Conservation (phyloP, 768 basidiomycete genomes). For the Leccinum sublutescens region DNA sequence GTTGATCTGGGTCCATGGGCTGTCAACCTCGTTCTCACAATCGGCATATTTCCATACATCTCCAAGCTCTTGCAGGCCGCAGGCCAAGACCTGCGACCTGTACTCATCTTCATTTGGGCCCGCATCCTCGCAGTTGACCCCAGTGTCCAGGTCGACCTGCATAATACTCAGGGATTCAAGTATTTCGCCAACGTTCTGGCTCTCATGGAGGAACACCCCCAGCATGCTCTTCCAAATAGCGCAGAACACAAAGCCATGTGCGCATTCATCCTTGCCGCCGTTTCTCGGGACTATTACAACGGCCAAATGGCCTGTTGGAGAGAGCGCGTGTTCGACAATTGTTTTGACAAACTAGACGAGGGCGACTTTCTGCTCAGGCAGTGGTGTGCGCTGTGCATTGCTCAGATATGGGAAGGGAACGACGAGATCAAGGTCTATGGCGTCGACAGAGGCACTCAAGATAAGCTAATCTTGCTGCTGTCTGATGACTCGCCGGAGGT, state of each 20-base stretch:
- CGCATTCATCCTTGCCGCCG: slow-evolving; percentile 89
- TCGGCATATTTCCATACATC: slow-evolving; percentile 99
- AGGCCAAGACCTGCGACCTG: slow-evolving; percentile 92
- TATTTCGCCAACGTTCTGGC: slow-evolving; percentile 82
- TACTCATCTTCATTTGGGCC: slow-evolving; percentile 98
- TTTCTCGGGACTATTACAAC: slow-evolving; percentile 83
- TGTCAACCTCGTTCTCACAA: slow-evolving; percentile 90
- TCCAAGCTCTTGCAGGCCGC: slow-evolving; percentile 94
- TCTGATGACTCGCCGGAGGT: slow-evolving; percentile 92
- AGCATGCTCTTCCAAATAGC: slow-evolving; percentile 76
- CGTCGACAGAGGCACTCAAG: slow-evolving; percentile 75
- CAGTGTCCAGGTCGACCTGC: slow-evolving; percentile 86
- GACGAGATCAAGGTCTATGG: slow-evolving; percentile 88
- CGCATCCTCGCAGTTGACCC: slow-evolving; percentile 96
- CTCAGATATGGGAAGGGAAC: slow-evolving; percentile 90
- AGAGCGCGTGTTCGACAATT: slow-evolving; percentile 82
- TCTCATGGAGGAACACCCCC: slow-evolving; percentile 56
- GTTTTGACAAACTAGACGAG: slow-evolving; percentile 81
- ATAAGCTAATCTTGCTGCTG: slow-evolving; percentile 74
- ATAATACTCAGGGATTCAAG: slow-evolving; percentile 75
- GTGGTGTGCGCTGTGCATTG: slow-evolving; percentile 92
- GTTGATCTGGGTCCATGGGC: slow-evolving; percentile 99
- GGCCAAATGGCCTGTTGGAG: slow-evolving; percentile 86
- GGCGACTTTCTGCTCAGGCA: slow-evolving; percentile 91
- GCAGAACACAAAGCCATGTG: slow-evolving; percentile 99